phyloP scores from a whole-genome alignment of 23 red algal species.

The Gracilaria domingensis region DNA sequence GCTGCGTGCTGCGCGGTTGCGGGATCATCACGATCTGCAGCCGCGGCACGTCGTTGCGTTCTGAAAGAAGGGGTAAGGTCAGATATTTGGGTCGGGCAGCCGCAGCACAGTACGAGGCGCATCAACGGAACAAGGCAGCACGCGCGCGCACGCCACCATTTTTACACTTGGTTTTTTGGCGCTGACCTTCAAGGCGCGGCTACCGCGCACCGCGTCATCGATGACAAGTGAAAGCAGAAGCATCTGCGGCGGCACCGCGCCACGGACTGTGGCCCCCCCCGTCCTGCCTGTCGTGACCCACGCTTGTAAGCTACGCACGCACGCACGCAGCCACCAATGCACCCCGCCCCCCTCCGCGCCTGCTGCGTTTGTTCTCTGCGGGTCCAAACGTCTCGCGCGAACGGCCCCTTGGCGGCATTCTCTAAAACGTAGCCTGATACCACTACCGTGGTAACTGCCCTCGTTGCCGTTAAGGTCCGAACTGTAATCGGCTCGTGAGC shows the following conservation, averaged over 20 bases:
- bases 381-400: no score
- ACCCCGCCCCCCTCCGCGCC: neutral
- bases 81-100: neutral
- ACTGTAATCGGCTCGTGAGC: neutral
- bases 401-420: no score
- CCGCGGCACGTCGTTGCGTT: no score
- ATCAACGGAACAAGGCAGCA: neutral
- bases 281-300: constrained; percentile 11
- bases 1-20: neutral
- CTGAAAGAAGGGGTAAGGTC: no score
- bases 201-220: neutral
- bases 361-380: no score
- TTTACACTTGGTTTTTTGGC: neutral
- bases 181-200: no score
- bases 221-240: neutral
- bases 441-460: no score
- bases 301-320: constrained; percentile 15
- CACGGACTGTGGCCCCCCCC: neutral
- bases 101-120: neutral
- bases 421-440: no score
- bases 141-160: neutral
- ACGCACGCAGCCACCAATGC: neutral
- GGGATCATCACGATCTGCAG: neutral
- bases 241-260: neutral
- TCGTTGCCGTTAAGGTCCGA: neutral